These are phyloP conservation scores for Lagenidium sp. DNA, from an alignment of 352 stramenopile species.

Conservation along the genomic window DNA sequence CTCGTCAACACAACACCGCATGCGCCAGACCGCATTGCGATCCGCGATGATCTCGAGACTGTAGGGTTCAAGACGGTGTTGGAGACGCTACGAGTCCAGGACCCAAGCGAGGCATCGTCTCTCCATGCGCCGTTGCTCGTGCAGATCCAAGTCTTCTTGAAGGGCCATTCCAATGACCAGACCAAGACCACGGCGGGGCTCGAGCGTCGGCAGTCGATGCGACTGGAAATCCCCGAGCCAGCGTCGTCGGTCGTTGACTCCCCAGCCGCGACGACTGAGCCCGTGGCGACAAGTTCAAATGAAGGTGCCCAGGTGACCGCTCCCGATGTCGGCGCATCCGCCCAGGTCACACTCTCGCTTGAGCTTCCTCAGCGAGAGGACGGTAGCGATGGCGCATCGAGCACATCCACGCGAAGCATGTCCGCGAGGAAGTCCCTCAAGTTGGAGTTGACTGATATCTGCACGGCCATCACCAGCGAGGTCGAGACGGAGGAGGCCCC, in stretches of 20 bases:
- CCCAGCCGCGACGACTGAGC: no score
- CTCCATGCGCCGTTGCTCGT: constrained; percentile 3
- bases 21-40: constrained; percentile 13
- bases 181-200: background rate
- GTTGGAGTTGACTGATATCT: constrained; percentile 9
- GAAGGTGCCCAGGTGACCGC: background rate
- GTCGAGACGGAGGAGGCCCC: constrained; percentile 1
- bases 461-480: constrained; percentile 9
- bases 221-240: background rate
- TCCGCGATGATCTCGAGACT: constrained; percentile 34
- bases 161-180: constrained; percentile 5
- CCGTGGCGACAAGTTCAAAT: no score
- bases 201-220: background rate
- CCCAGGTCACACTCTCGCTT: no score
- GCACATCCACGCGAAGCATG: constrained; percentile 6
- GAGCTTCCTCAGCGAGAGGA: no score
- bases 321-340: no score
- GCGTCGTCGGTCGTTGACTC: background rate
- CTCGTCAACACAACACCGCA: constrained; percentile 26
- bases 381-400: no score
- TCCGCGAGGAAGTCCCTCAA: constrained; percentile 11
- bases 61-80: constrained; percentile 22
- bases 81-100: constrained; percentile 17
- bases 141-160: constrained; percentile 20
- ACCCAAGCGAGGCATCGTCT: background rate